Evolutionary conservation across 306 rosid genomes (phyloP).

Genomic region (Urtica urens): DNA sequence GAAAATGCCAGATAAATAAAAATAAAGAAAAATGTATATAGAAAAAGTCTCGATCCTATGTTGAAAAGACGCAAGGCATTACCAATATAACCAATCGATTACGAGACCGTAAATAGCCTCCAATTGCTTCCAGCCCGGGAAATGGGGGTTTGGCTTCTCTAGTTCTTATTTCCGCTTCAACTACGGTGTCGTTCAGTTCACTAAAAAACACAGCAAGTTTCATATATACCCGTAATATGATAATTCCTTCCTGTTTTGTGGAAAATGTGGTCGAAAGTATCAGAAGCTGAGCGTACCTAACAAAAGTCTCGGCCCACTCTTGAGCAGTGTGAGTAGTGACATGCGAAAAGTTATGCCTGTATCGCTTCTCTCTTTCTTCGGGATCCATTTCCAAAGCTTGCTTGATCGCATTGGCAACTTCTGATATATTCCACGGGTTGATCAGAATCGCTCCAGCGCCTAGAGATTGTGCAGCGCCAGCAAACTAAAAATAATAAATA

Average conservation of each 20-base stretch:
- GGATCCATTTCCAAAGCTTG: slow-evolving; percentile 63
- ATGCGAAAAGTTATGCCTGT: slow-evolving; percentile 61
- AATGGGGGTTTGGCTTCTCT: slow-evolving; percentile 45
- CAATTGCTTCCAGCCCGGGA: slow-evolving; percentile 44
- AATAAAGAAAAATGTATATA: neutral
- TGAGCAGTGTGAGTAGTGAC: slow-evolving; percentile 90
- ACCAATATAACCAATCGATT: slow-evolving; percentile 90
- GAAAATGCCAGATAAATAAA: neutral
- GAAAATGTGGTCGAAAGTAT: neutral
- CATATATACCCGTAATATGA: too few relatives aligned
- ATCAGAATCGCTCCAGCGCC: slow-evolving; percentile 95
- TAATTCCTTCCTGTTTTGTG: neutral
- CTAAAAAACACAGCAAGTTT: slow-evolving; percentile 28
- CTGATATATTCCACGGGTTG: slow-evolving; percentile 91
- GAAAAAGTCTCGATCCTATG: neutral
- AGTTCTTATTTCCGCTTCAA: slow-evolving; percentile 38
- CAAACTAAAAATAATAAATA: slow-evolving; percentile 52
- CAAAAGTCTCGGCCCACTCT: slow-evolving; percentile 98
- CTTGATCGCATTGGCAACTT: slow-evolving; percentile 68
- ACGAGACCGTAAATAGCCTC: slow-evolving; percentile 40
- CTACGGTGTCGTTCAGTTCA: slow-evolving; percentile 81
- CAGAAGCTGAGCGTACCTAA: slow-evolving; percentile 46
- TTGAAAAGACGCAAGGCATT: slow-evolving; percentile 14
- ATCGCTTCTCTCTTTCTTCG: slow-evolving; percentile 72
- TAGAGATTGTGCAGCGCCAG: slow-evolving; percentile 97